Base-by-base conservation (phyloP, 169 alveolate genomes). In the Plasmodium gonderi region DNA sequence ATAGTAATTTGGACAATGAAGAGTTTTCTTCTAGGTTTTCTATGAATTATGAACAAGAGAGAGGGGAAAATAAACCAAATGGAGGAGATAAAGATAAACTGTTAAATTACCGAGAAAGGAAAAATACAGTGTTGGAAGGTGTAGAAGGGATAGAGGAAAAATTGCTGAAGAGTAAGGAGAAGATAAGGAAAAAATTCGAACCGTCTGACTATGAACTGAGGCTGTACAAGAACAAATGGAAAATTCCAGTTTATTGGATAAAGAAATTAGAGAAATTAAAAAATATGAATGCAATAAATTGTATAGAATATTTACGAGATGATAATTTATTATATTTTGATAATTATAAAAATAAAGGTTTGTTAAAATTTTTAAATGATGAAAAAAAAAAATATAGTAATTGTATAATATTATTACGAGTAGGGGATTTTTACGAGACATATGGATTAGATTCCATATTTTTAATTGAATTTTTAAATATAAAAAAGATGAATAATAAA, bases 371-470 rank as follows among this genome's bases (percentile, higher is more conserved):
- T 33, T 54, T 96, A 45, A 85, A 67, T 38, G 91, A 67, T 31
- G 97, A 94, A 29, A 96, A 93, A 80, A 85, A 77, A 17, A 74
- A 85, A 64, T 91, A 94, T 68, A 95, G 91, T 14, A 75, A 91
- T 45, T 83, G 85, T 33, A 92, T 96, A 14, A 94, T 96, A 44
- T 67, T 94, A 17, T 40, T 92, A 33, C 44, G 96, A 9, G 94
- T 45, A 14, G 97, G 96, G 7, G 90, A 72, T 44, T 72, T 72
- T 67, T 96, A 94, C 44, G 96, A 94, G 47, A 95, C 95, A n/a
- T 91, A 91, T 83, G 97, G 96, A 11, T n/a, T 90, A 20, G 97
- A 96, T 65, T 93, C 96, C 2, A 94, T 91, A 40, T 81, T 96
- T 40, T 82, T 94, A 17, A 94, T 94, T 51, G 97, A 96, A 78